Base-by-base conservation (phyloP, 139 green algal genomes). In the Picochlorum costavermella region DNA sequence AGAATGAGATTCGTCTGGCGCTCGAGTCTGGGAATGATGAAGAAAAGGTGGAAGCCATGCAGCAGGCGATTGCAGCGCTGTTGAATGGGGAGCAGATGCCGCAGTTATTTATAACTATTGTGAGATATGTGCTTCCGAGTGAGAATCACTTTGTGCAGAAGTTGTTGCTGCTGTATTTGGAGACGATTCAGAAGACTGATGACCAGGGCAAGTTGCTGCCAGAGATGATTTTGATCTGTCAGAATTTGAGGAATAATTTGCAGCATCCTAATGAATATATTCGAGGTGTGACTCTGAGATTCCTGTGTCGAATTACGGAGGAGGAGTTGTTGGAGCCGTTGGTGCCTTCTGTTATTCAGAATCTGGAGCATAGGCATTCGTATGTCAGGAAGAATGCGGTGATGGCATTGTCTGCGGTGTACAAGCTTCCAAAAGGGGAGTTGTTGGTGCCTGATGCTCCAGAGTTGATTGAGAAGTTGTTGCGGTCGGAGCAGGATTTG, bases 211-310 rank as follows among this genome's bases (percentile, higher is more conserved):
- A 98, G 76, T 78, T 99, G 3, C 73, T 99, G 58, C 94, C 94
- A 23, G 94, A 99, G 67, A 99, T 99, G 94, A 99, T 99, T 70
- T 83, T 99, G 4, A 97, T 99, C 64, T 99, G 94, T 70, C 94
- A 99, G 75, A 98, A 98, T 76, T 82, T 99, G 61, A 76, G 94
- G 25, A 99, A 99, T 84, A 99, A 97, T 81, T 74, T 99, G 62
- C 94, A 99, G 82, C 94, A 98, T 67, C 94, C 94, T 14, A 99
- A 99, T 70, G 94, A 99, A 80, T 99, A 96, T 80, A 83, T 99
- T 5, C 75, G 94, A 4, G 94, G 94, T 5, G 84, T 90, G 30
- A 98, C 94, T 9, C 82, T 98, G 55, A 72, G 92, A 28, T 99
- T 99, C 74, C 79, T 99, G 43, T 97, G 90, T 78, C 78, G 94